Conservation (phyloP, 2,329 filamentous ascomycete genomes). For the Ophiostoma tasmaniense region DNA sequence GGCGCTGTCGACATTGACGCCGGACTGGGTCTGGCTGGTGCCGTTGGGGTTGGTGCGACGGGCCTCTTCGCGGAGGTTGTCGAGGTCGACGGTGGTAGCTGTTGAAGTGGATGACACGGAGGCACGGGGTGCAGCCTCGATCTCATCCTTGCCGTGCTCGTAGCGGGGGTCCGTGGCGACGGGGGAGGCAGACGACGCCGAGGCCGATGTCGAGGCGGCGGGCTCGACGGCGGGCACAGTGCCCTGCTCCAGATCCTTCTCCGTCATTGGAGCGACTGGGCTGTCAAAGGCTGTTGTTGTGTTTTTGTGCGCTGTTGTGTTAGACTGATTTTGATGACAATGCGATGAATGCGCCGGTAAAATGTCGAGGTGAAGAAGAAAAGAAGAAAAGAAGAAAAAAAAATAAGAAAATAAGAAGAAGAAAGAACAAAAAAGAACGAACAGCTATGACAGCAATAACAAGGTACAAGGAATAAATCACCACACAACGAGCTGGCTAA, state of each 20-base stretch:
- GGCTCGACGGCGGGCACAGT: not conserved
- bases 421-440: not conserved
- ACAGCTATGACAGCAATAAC: not conserved
- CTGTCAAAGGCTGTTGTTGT: not conserved
- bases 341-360: not conserved
- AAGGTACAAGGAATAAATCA: not conserved
- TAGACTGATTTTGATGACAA: not conserved
- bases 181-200: conserved; percentile 1
- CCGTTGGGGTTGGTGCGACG: conserved; percentile 42
- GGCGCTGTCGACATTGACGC: conserved; percentile 58
- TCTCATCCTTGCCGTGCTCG: conserved; percentile 18
- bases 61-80: conserved; percentile 34
- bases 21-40: conserved; percentile 33
- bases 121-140: conserved; percentile 18
- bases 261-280: conserved; percentile 16
- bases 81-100: conserved; percentile 26
- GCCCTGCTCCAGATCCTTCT: conserved; percentile 22
- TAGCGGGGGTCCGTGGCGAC: conserved; percentile 9
- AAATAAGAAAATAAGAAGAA: not conserved
- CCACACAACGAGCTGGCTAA: not conserved
- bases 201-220: not conserved
- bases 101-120: conserved; percentile 21
- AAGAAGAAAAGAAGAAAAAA: too few relatives aligned
- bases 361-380: not conserved
- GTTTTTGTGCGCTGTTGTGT: not conserved